These are phyloP conservation scores for Phialophora chinensis DNA, from an alignment of 2,329 filamentous ascomycete species.

Conservation along the genomic window DNA sequence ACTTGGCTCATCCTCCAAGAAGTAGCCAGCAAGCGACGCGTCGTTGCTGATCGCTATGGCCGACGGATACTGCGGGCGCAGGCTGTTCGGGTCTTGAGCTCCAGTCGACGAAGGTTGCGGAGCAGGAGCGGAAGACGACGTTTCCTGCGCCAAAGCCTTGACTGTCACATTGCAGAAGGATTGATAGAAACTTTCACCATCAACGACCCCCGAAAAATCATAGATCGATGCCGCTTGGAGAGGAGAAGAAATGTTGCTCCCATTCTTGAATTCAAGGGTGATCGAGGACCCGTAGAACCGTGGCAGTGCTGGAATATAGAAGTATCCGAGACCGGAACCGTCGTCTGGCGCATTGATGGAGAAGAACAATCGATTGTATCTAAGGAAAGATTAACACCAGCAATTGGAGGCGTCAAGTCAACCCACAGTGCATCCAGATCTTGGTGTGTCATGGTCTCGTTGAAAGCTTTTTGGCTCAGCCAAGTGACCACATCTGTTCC, in stretches of 20 bases:
- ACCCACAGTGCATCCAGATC: slow-evolving; percentile 15
- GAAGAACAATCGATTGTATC: slow-evolving; percentile 9
- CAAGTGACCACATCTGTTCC: slow-evolving; percentile 5
- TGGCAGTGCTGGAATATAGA: neutral
- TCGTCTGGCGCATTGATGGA: neutral
- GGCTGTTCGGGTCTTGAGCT: slow-evolving; percentile 6
- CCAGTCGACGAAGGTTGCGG: slow-evolving; percentile 34
- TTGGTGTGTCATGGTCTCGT: slow-evolving; percentile 12
- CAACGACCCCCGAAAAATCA: slow-evolving; percentile 2
- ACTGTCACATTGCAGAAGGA: slow-evolving; percentile 23
- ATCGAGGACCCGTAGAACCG: slow-evolving; percentile 12
- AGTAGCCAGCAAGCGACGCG: slow-evolving; percentile 53
- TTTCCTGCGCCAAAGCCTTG: slow-evolving; percentile 24
- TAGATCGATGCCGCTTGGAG: neutral
- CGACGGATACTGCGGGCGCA: slow-evolving; percentile 44
- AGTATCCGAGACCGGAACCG: neutral
- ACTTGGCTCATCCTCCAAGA: slow-evolving; percentile 49
- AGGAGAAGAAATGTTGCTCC: neutral
- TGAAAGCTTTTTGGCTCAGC: slow-evolving; percentile 8
- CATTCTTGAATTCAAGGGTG: slow-evolving; percentile 14
- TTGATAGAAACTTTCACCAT: slow-evolving; percentile 24
- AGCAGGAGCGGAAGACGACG: neutral
- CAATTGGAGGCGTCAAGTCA: neutral
- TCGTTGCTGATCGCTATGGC: slow-evolving; percentile 44
- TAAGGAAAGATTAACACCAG: neutral